Evolutionary conservation across 2,329 filamentous ascomycete species (phyloP), one percentile per base, ranked within the genome.

Genomic region (Chaetothyriales sp.): DNA sequence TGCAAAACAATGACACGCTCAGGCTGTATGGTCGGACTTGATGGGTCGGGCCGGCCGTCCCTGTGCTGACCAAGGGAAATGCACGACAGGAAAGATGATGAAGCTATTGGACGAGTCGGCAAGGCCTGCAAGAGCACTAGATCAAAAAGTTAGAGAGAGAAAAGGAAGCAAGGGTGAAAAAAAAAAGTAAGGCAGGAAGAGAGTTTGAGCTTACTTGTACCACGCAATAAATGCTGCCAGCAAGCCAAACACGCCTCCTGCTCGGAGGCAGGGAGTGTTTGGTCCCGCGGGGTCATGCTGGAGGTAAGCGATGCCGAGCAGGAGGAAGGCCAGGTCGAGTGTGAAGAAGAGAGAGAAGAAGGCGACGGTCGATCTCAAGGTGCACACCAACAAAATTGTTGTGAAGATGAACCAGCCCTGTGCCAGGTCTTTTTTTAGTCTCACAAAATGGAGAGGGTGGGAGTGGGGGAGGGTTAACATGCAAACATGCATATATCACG

Each of bases 1-100:
- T n/a, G n/a, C n/a, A n/a, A n/a, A n/a, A n/a, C 22, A 25, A 25
- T 3, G 3, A 39, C 32, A 15, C 10, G 10, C 32, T 51, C 55
- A 59, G 44, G 53, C 58, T 18, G 51, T 53, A 49, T 71, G 71
- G 42, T 73, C 71, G 73, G 83, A 73, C 50, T 57, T 73, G 56
- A 62, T 60, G 53, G 63, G 65, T 54, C 81, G 77, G 54, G 65
- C 66, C 66, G 80, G 75, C 55, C 77, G 78, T 49, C 79, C 84
- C 70, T 83, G 84, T 61, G 84, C 83, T 39, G 85, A 90, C 90
- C 90, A 95, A 49, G 89, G 90, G 76, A 95, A 93, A 75, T 95
- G 88, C 61, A 84, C 82, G 56, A 95, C 88, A 48, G 89, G 90
- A 55, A 94, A 80, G 67, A 92, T 76, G 75, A 95, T 92, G 80